Base-by-base conservation (phyloP, 371 early-diverging fungal species). In the Mucor racemosus region DNA sequence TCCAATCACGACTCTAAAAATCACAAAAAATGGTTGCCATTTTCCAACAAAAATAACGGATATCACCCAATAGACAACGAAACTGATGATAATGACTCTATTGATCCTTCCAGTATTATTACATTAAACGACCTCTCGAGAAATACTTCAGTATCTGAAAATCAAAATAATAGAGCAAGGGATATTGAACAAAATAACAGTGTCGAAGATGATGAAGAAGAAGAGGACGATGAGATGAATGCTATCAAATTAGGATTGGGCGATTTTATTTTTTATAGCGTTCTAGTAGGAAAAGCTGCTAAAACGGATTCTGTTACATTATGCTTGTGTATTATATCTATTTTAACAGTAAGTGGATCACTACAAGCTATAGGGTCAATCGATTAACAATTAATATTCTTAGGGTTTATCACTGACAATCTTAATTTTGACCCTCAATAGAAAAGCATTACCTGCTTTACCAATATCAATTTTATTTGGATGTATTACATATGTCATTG, bases 251-350 rank as follows among this genome's bases (percentile, higher is more conserved):
- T 72, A 5, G 73, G 73, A 14, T 40, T 72, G 13, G 73, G 65
- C 5, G 73, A 68, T 55, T 72, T 72, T 46, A 72, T 72, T 11
- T 72, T 72, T 40, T 73, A 73, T 21, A 69, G 73, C 38, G 66
- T 66, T 1, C 57, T 73, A n/a, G 62, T 69, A 13, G 68, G 68
- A 11, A 73, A 62, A 42, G 69, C 69, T 26, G 50, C 69, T 1
- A 57, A 38, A 33, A 69, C 73, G 5, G 61, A 69, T 46, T 17
- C 40, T 7, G 62, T 69, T 10, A 69, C 69, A 3, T 36, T 73
- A n/a, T 73, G 64, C 10, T 46, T 69, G 19, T 73, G 69, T 39
- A 66, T 73, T 21, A 46, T 63, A 17, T 62, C 69, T 8, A 66
- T 73, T 21, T 55, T 73, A 6, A 73, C 66, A n/a, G 69, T 66